phyloP scores from a whole-genome alignment of 345 rosid genomes.

The Nasturtium officinale region DNA sequence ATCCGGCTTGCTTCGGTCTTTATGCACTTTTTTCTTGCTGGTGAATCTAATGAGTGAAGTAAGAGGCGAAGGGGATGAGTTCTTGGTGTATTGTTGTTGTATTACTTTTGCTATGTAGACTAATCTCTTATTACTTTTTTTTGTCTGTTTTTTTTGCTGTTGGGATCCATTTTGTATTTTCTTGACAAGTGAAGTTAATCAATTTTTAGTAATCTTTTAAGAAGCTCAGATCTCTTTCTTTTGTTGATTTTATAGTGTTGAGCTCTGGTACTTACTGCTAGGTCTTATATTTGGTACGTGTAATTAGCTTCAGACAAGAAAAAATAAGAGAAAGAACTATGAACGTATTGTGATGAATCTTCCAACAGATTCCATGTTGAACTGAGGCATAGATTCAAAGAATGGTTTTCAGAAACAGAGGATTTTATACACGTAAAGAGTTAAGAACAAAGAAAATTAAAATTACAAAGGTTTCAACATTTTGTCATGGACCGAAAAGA shows the following conservation, averaged over 20 bases:
- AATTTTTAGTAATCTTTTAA: background rate
- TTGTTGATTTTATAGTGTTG: background rate
- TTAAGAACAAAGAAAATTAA: background rate
- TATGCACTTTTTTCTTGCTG: constrained; percentile 15
- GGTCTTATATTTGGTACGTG: background rate
- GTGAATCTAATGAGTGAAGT: constrained; percentile 39
- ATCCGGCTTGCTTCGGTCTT: constrained; percentile 16
- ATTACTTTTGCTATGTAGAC: constrained; percentile 34
- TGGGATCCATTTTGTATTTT: constrained; percentile 26
- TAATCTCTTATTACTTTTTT: constrained; percentile 33
- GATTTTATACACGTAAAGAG: constrained; percentile 15
- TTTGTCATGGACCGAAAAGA: constrained; percentile 6
- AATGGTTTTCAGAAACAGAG: constrained; percentile 20
- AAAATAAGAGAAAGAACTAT: background rate
- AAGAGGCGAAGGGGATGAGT: constrained; percentile 25
- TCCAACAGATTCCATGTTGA: background rate
- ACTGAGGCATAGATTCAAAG: background rate
- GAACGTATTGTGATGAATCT: background rate
- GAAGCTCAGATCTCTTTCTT: background rate
- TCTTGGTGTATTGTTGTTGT: constrained; percentile 37
- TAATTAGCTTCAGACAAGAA: background rate
- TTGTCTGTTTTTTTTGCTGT: constrained; percentile 6
- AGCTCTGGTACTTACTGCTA: background rate
- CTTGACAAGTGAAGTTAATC: constrained; percentile 29
- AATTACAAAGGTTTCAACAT: constrained; percentile 30